Evolutionary conservation across 495 filamentous ascomycete genomes (phyloP), one percentile per base, ranked within the genome.

Genomic region (Penicillium subrubescens): DNA sequence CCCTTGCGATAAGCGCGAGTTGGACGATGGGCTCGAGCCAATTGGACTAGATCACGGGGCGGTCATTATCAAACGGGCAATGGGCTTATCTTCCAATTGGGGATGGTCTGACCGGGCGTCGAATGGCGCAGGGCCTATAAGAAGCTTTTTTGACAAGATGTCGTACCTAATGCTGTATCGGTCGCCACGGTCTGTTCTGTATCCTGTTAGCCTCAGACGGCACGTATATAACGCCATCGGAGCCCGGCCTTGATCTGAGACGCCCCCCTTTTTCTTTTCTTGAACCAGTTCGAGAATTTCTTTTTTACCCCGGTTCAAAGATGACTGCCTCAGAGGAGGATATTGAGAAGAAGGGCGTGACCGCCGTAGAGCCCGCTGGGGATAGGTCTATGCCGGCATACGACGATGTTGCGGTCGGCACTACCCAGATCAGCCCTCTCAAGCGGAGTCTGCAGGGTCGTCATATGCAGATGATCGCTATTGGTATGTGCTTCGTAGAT

Each of bases 381-480:
- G 63, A 68, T 15, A 29, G 23, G 11, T 8, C 46, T 5, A 33
- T 54, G 25, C 57, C 66, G 2, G 29, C 10, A 2, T 53, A 70
- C n/a, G 67, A 44, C 2, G 67, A 69, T 62, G 11, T 51, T 4
- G 21, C 27, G 11, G 41, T 52, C n/a, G 34, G 23, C 25, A 35
- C 29, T 27, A 33, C 25, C 2, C 83, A 79, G 44, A 27, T 81
- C 8, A 77, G 77, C 15, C 83, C 83, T 5, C 72, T 84, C 17
- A 69, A 75, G 39, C 70, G 81, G 37, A 76, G 77, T 48, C 67
- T 88, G 43, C 78, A 84, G 66, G 74, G 77, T 48, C 82, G 88
- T 33, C 89, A 92, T 67, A 85, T 91, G 82, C 89, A 91, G 62
- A 90, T 92, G 86, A 90, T 91, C 74, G 89, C 89, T 55, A 88